A percentile compares a stretch with the other conserved stretches of the same genome.
Conservation (phyloP, 75 land plant genomes). For the Picea sitchensis region DNA sequence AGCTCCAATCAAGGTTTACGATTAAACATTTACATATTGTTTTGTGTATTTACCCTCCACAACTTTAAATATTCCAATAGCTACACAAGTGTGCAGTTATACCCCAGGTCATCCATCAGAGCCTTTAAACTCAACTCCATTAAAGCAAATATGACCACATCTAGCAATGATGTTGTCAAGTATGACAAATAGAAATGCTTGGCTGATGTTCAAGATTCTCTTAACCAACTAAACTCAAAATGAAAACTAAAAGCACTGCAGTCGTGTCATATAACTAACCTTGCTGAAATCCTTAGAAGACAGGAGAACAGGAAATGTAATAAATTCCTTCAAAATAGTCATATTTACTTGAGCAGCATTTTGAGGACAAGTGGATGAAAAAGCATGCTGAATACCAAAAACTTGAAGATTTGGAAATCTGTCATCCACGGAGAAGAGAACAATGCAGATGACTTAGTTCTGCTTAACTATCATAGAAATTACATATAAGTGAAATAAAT, state of each 20-base stretch:
- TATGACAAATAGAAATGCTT: neutral
- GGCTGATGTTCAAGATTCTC: neutral
- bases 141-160: neutral
- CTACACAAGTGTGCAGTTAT: too few species aligned
- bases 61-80: too few species aligned
- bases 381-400: conserved; percentile 22
- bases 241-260: neutral
- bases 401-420: conserved; percentile 32
- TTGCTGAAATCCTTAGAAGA: conserved; percentile 24
- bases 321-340: conserved; percentile 29
- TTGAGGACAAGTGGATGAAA: neutral
- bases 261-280: conserved; percentile 18
- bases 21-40: too few species aligned
- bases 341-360: conserved; percentile 8
- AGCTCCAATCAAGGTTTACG: too few species aligned
- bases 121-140: neutral
- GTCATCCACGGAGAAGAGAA: neutral
- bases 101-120: neutral
- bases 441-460: neutral
- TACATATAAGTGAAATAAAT: neutral
- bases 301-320: conserved; percentile 38
- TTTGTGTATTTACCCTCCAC: too few species aligned
- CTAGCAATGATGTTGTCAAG: too few species aligned
- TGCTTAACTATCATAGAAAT: neutral
- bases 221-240: neutral